Evolutionary conservation across 225 moss, liverwort and hornwort species (phyloP), one percentile per base, ranked within the genome.

Genomic region (Marchantia polymorpha): DNA sequence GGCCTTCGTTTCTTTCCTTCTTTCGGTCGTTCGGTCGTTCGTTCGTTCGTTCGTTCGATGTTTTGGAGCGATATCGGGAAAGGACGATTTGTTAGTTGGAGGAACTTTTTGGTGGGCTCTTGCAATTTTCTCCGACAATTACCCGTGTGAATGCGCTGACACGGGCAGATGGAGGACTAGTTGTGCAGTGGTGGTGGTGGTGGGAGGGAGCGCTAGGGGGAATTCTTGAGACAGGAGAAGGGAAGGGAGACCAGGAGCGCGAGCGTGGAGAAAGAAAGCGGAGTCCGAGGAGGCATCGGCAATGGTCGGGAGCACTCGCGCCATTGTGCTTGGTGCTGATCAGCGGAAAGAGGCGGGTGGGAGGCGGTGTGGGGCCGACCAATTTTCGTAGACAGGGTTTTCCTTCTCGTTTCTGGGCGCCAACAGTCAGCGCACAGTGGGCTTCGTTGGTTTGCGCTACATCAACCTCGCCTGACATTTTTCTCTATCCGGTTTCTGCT

Each of bases 221-320:
- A 73, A 52, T 52, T 73, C 73, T 73, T 73, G 73, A 73, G 73
- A n/a, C 73, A 73, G 73, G 73, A 23, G 54, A 73, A 46, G n/a
- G n/a, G n/a, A n/a, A n/a, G n/a, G n/a, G n/a, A n/a, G 59, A 75
- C 12, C 4, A 60, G 25, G 59, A 31, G 58, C 6, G 5, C 75
- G 56, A 46, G 3, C 29, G 26, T 15, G 30, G 75, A 19, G 75
- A 60, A 20, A 30, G 75, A 75, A 30, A 75, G 16, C 58, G 75
- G 26, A 26, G 53, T 7, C 17, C 17, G 53, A 74, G 26, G 72
- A 27, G 17, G 52, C 54, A 31, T 52, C 25, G 52, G 52, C 25
- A 47, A 71, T 75, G 29, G 58, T 52, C 52, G n/a, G 75, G 22
- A 75, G 75, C 19, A 12, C 19, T 19, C 9, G 63, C 58, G 12